These are phyloP conservation scores for Adansonia madagascariensis DNA, from an alignment of 441 rosid species.

Conservation along the genomic window DNA sequence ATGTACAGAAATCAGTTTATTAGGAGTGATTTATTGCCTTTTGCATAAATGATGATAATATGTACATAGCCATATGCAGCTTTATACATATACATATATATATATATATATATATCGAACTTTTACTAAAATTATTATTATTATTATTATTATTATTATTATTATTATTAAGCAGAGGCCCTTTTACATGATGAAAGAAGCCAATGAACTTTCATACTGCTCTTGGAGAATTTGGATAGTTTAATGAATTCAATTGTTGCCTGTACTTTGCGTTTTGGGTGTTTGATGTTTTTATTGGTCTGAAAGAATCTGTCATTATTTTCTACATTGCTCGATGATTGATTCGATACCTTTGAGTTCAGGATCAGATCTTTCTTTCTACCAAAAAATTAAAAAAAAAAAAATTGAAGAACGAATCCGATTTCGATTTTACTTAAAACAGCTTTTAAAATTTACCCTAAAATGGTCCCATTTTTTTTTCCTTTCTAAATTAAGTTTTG, in stretches of 20 bases:
- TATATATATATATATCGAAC: background rate
- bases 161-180: background rate
- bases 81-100: no score
- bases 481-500: background rate
- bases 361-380: background rate
- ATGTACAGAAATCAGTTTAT: background rate
- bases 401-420: background rate
- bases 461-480: background rate
- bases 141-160: no score
- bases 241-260: background rate
- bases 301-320: no score
- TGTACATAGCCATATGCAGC: no score
- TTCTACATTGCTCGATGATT: background rate
- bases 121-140: background rate
- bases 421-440: no score
- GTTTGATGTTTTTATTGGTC: background rate
- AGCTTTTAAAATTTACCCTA: background rate
- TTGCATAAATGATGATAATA: background rate
- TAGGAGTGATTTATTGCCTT: background rate
- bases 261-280: background rate
- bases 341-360: background rate
- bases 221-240: background rate
- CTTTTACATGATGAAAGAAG: background rate
- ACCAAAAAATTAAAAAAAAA: background rate
- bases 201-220: background rate